Conservation (phyloP, 345 rosid species). For the Salix koriyanagi region DNA sequence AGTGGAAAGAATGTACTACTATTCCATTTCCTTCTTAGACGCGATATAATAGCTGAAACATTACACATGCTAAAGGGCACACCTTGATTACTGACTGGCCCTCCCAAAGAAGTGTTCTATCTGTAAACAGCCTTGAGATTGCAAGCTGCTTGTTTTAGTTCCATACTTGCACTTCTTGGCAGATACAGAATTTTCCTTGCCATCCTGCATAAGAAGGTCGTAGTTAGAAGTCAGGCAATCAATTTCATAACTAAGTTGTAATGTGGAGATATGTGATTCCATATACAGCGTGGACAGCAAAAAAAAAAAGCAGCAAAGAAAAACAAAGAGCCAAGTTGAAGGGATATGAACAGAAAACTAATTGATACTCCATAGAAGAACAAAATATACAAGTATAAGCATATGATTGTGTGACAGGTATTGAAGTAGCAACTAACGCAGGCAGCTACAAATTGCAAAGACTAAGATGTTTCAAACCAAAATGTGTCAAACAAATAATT, state of each 20-base stretch:
- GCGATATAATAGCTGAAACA: not conserved
- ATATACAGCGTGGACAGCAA: not conserved
- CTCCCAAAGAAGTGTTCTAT: constrained; percentile 86
- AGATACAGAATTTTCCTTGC: constrained; percentile 32
- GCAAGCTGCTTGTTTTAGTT: constrained; percentile 40
- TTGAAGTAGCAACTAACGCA: constrained; percentile 3
- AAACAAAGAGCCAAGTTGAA: not conserved
- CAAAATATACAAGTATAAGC: not conserved
- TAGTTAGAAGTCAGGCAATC: not conserved
- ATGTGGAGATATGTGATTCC: not conserved
- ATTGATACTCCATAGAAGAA: not conserved
- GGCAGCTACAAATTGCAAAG: not conserved
- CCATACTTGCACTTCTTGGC: constrained; percentile 61
- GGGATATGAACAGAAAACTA: not conserved
- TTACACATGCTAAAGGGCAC: not conserved
- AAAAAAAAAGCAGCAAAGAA: not conserved
- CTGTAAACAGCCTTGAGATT: constrained; percentile 64
- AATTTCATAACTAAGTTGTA: not conserved
- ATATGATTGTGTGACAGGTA: not conserved
- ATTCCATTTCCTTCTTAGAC: not conserved
- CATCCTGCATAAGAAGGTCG: constrained; percentile 37
- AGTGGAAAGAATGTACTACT: not conserved
- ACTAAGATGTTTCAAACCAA: not conserved
- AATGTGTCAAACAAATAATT: not conserved
- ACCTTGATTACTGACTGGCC: constrained; percentile 34